These are phyloP conservation scores for Canavalia ensiformis DNA, from an alignment of 306 rosid species.

Conservation along the genomic window DNA sequence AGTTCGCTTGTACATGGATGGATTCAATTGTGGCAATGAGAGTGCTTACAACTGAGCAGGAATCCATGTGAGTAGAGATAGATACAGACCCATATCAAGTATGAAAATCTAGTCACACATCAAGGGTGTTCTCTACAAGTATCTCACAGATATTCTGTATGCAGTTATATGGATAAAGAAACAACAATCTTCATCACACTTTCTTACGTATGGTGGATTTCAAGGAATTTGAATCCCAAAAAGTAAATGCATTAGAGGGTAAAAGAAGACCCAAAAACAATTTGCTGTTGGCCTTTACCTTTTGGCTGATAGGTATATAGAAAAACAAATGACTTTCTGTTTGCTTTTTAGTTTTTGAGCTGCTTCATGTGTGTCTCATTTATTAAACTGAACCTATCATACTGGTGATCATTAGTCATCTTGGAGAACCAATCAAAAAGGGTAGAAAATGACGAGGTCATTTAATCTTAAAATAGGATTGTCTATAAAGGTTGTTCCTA, in stretches of 20 bases:
- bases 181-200: conserved; percentile 66
- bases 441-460: not conserved
- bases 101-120: conserved; percentile 71
- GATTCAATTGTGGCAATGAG: conserved; percentile 65
- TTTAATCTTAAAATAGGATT: conserved; percentile 3
- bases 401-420: not conserved
- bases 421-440: not conserved
- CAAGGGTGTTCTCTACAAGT: conserved; percentile 71
- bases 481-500: conserved; percentile 11
- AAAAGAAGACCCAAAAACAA: not conserved
- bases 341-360: conserved; percentile 12
- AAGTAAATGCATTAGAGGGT: not conserved
- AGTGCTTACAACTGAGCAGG: conserved; percentile 65
- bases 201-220: conserved; percentile 52
- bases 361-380: not conserved
- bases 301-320: conserved; percentile 57
- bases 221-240: not conserved
- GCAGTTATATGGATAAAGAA: conserved; percentile 66
- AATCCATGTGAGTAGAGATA: conserved; percentile 71
- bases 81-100: conserved; percentile 61
- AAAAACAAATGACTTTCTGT: conserved; percentile 46
- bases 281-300: not conserved
- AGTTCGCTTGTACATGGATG: conserved; percentile 56
- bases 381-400: not conserved
- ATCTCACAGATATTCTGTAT: conserved; percentile 65